Base-by-base conservation (phyloP, 345 rosid genomes). In the Arabis hirsuta region DNA sequence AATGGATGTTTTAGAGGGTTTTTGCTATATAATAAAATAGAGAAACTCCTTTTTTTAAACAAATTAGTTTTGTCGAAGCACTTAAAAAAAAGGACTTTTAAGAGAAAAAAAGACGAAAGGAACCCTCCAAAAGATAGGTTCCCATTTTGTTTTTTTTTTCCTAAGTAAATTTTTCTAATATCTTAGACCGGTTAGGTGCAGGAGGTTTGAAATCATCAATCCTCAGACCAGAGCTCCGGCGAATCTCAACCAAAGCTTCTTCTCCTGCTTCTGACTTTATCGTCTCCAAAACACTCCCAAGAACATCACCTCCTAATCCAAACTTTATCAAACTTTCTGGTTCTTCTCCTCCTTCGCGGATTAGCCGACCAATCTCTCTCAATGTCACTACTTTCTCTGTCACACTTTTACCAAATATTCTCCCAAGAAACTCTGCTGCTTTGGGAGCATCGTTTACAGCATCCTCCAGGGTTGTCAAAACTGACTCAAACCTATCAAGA, bases 401-500 rank as follows among this genome's bases (percentile, higher is more conserved):
- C 3, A 92, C 82, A 5, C 62, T 80, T 73, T 83, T 81, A n/a
- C 81, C 98, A 53, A 90, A 83, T 6, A 91, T 83, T 7, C 55
- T 57, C 13, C 96, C 98, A 0, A 95, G 91, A 81, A 86, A 92
- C 74, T 88, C 96, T 3, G 92, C 82, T 61, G 98, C 99, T 78
- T 73, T 95, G 0, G 99, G 98, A 16, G 99, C 99, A 69, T 95
- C 98, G 44, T 83, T 95, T 3, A 95, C 94, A 0, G 92, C 83
- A 76, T 95, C 99, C 81, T 91, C 94, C 81, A 95, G 76, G 8
- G 87, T 85, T 57, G 77, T 62, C 26, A 95, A 86, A 57, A 86
- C 96, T 0, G 83, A 79, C 56, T 87, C 90, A 51, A 95, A 90
- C 87, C 99, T 91, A 82, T 19, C 53, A 4, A 54, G 38, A n/a